Evolutionary conservation across 1,284 basidiomycete genomes (phyloP).

Genomic region (Leucoagaricus sp.): DNA sequence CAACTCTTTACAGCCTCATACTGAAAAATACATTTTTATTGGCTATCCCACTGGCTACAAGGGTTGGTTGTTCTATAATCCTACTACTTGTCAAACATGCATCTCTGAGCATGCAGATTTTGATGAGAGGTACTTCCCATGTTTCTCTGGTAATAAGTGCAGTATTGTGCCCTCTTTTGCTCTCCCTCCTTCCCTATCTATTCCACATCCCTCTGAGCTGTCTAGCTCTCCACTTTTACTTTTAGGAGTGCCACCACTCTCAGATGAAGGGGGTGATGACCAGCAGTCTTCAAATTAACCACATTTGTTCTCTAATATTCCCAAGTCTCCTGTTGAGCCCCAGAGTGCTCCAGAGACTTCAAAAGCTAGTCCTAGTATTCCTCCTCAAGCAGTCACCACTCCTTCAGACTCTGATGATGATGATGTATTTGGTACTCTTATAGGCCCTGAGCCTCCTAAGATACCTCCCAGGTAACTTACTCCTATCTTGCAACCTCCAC

Average conservation of each 20-base stretch:
- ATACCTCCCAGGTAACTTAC: no score
- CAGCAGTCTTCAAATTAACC: neutral
- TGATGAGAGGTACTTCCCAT: neutral
- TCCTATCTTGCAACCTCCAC: neutral
- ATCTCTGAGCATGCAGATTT: neutral
- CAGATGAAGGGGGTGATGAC: neutral
- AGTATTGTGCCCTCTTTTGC: neutral
- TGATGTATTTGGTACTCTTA: no score
- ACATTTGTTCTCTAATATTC: neutral
- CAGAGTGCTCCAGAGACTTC: neutral
- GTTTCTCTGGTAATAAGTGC: neutral
- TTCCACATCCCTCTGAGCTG: neutral
- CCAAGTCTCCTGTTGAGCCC: neutral
- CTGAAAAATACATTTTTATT: conserved; percentile 30
- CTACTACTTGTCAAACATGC: conserved; percentile 13
- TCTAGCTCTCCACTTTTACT: neutral
- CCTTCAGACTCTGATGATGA: no score
- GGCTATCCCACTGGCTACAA: conserved; percentile 28
- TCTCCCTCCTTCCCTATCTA: neutral
- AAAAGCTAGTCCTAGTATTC: neutral
- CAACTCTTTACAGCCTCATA: conserved; percentile 24
- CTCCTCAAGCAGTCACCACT: no score
- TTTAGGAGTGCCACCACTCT: neutral
- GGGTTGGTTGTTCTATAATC: conserved; percentile 30
- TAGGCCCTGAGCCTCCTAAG: no score